phyloP scores from a whole-genome alignment of 768 basidiomycete species.

The Suillus ampliporus region DNA sequence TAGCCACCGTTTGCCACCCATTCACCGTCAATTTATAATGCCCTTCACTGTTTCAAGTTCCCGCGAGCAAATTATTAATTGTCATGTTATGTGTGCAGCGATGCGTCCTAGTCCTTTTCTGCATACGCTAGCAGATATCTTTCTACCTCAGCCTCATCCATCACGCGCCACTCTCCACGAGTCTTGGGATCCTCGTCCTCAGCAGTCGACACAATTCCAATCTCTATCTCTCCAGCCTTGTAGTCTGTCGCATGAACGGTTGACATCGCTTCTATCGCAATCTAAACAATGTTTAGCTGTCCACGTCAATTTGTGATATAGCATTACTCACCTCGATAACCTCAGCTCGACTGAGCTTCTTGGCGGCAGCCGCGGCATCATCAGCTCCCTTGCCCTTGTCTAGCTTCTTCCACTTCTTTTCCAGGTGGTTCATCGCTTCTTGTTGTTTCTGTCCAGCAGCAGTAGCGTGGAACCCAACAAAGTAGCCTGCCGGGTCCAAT shows the following conservation, averaged over 20 bases:
- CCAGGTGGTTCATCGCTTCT: constrained; percentile 97
- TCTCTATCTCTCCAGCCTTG: constrained; percentile 94
- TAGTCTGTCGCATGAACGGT: constrained; percentile 95
- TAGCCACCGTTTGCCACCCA: not conserved
- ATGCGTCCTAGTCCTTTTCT: constrained; percentile 70
- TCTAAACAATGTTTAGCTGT: constrained; percentile 47
- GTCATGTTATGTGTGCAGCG: constrained; percentile 4
- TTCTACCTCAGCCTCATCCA: constrained; percentile 81
- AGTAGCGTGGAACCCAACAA: constrained; percentile 97
- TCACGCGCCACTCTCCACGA: constrained; percentile 78
- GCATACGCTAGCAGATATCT: constrained; percentile 83
- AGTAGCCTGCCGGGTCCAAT: constrained; percentile 98
- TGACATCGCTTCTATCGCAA: constrained; percentile 94
- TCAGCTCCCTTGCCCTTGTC: constrained; percentile 80
- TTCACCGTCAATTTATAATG: not conserved
- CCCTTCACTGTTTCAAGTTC: not conserved
- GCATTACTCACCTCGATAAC: constrained; percentile 82
- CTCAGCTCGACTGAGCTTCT: constrained; percentile 71
- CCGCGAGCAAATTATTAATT: not conserved
- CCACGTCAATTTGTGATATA: not conserved
- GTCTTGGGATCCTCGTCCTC: constrained; percentile 76
- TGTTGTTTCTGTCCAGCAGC: constrained; percentile 97
- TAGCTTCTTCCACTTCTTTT: constrained; percentile 98
- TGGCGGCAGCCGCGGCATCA: constrained; percentile 76
- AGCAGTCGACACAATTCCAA: constrained; percentile 85